phyloP scores from a whole-genome alignment of 2,329 filamentous ascomycete genomes.

The Clonostachys chloroleuca region DNA sequence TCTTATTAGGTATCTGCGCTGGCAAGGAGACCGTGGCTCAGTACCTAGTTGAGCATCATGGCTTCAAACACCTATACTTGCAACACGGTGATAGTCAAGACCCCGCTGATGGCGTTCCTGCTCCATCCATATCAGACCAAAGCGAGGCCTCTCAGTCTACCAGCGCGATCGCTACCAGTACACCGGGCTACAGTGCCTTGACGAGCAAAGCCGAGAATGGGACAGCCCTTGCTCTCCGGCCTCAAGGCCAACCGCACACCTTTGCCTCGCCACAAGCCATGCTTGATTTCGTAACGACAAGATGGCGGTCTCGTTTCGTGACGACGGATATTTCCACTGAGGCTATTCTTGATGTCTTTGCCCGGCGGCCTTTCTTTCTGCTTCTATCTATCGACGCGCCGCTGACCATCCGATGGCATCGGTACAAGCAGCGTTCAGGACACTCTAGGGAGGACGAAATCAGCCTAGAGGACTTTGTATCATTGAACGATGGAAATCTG shows the following conservation, averaged over 20 bases:
- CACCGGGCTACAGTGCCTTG: constrained; percentile 15
- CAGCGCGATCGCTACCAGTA: constrained; percentile 9
- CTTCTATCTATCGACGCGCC: constrained; percentile 90
- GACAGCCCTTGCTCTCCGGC: constrained; percentile 14
- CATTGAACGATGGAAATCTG: constrained; percentile 66
- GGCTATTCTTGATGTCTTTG: constrained; percentile 66
- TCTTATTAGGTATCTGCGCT: constrained; percentile 72
- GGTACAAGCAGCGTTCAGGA: constrained; percentile 46
- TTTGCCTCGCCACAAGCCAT: constrained; percentile 65
- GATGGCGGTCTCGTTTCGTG: constrained; percentile 82
- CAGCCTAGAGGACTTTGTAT: constrained; percentile 51
- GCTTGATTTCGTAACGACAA: constrained; percentile 78
- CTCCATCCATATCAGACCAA: background rate
- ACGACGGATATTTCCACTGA: constrained; percentile 79
- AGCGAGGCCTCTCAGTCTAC: constrained; percentile 1
- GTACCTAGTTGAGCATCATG: constrained; percentile 80
- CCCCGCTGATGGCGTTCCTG: background rate
- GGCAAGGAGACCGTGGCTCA: constrained; percentile 88
- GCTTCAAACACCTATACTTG: constrained; percentile 71
- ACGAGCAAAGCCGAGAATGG: constrained; percentile 15
- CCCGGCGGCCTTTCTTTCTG: constrained; percentile 85
- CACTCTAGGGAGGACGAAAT: constrained; percentile 6
- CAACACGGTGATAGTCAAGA: constrained; percentile 5
- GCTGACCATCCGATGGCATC: constrained; percentile 75
- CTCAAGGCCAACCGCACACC: constrained; percentile 15